Conservation (phyloP, 768 basidiomycete species). For the Serendipita sp. region DNA sequence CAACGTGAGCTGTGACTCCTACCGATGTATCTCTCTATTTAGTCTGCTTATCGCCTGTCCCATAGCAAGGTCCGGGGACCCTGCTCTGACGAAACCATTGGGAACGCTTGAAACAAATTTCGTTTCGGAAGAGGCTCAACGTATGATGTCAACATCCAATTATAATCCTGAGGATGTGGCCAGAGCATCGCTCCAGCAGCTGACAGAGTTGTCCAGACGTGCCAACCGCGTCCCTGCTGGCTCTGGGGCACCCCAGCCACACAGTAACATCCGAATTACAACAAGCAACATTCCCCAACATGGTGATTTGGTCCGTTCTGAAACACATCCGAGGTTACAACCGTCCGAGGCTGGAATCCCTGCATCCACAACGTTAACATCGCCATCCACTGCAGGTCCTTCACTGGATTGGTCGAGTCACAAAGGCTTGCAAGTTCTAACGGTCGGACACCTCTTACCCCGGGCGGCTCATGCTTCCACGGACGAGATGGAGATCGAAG, state of each 20-base stretch:
- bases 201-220: conserved; percentile 60
- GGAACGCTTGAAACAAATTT: conserved; percentile 25
- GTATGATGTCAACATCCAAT: conserved; percentile 26
- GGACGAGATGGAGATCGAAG: conserved; percentile 16
- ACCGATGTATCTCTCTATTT: conserved; percentile 9
- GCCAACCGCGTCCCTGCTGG: conserved; percentile 21
- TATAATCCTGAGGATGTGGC: conserved; percentile 42
- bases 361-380: not conserved
- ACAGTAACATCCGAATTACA: not conserved
- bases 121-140: conserved; percentile 40
- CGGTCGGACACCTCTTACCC: conserved; percentile 61
- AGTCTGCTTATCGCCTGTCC: not conserved
- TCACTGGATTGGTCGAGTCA: conserved; percentile 19
- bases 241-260: conserved; percentile 7
- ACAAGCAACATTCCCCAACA: not conserved
- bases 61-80: not conserved
- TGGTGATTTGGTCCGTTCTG: not conserved
- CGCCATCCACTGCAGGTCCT: not conserved
- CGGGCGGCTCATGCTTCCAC: conserved; percentile 27
- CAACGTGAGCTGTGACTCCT: conserved; percentile 23
- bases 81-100: not conserved
- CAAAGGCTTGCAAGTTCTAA: conserved; percentile 63
- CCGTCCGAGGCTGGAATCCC: not conserved
- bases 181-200: conserved; percentile 51
- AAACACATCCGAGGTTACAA: not conserved